These are phyloP conservation scores for Silybum marianum DNA, from an alignment of 129 eudicot species.

Conservation along the genomic window DNA sequence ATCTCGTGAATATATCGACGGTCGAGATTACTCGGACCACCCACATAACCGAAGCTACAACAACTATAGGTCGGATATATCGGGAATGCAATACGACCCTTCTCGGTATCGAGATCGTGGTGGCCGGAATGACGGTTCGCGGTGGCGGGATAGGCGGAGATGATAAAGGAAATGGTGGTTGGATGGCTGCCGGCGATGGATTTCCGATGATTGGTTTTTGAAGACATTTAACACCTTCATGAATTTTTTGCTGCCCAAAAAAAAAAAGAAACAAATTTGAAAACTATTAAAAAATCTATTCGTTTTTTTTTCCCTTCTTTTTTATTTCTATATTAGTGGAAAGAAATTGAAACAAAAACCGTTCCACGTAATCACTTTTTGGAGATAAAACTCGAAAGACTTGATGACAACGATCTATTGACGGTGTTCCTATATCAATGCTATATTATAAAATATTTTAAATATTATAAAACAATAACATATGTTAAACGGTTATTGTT, in stretches of 20 bases:
- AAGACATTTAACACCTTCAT: neutral
- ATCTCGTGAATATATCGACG: slow-evolving; percentile 40
- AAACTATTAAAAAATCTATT: neutral
- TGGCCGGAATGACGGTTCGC: slow-evolving; percentile 41
- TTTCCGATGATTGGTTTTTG: slow-evolving; percentile 12
- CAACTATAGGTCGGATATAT: slow-evolving; percentile 39
- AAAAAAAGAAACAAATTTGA: slow-evolving; percentile 7
- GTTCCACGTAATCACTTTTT: neutral
- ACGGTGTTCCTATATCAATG: no score
- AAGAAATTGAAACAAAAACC: slow-evolving; percentile 4
- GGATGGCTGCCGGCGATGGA: neutral
- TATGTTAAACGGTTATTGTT: no score
- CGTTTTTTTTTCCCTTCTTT: neutral
- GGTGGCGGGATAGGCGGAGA: slow-evolving; percentile 72
- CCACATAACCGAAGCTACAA: slow-evolving; percentile 30
- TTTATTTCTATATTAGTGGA: neutral
- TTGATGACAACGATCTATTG: no score
- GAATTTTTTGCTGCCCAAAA: slow-evolving; percentile 1
- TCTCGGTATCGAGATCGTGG: slow-evolving; percentile 42
- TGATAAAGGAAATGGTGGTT: neutral
- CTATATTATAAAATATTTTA: no score
- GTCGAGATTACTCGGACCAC: slow-evolving; percentile 40
- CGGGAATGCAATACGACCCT: slow-evolving; percentile 34
- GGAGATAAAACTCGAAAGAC: neutral
- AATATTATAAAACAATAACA: no score